Conservation (phyloP, 2,329 filamentous ascomycete genomes). For the Xylaria arbuscula region DNA sequence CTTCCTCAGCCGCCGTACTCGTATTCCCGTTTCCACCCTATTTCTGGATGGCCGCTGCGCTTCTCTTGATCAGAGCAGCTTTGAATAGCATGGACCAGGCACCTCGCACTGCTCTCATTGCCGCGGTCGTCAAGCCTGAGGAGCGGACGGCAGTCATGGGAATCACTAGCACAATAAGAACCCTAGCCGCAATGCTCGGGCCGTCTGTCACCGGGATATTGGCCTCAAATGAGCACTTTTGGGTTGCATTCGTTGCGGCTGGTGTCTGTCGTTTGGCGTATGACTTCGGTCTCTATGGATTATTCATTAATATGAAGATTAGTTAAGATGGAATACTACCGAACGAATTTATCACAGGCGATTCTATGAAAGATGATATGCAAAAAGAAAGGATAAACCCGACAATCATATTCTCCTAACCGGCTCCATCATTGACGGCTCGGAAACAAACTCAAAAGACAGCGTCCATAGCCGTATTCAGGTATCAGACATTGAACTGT, state of each 20-base stretch:
- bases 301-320: slow-evolving; percentile 69
- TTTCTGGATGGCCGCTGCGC: slow-evolving; percentile 62
- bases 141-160: slow-evolving; percentile 78
- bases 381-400: slow-evolving; percentile 24
- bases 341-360: slow-evolving; percentile 22
- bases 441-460: slow-evolving; percentile 1
- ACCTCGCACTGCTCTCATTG: slow-evolving; percentile 73
- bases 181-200: slow-evolving; percentile 65
- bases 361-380: slow-evolving; percentile 8
- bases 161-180: slow-evolving; percentile 70
- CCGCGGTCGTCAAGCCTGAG: slow-evolving; percentile 71
- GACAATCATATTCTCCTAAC: slow-evolving; percentile 37
- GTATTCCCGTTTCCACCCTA: slow-evolving; percentile 67
- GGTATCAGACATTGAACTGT: slow-evolving; percentile 23
- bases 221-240: slow-evolving; percentile 64
- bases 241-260: slow-evolving; percentile 70
- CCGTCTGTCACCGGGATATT: slow-evolving; percentile 67
- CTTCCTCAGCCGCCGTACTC: slow-evolving; percentile 70
- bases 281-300: slow-evolving; percentile 67
- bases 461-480: slow-evolving; percentile 18
- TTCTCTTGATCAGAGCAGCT: slow-evolving; percentile 69
- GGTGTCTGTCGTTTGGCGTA: slow-evolving; percentile 66
- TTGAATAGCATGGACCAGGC: slow-evolving; percentile 78
- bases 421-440: slow-evolving; percentile 5
- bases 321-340: slow-evolving; percentile 55